Conservation (phyloP, 805 yeast genomes). For the Saccharomycopsis sp. region DNA sequence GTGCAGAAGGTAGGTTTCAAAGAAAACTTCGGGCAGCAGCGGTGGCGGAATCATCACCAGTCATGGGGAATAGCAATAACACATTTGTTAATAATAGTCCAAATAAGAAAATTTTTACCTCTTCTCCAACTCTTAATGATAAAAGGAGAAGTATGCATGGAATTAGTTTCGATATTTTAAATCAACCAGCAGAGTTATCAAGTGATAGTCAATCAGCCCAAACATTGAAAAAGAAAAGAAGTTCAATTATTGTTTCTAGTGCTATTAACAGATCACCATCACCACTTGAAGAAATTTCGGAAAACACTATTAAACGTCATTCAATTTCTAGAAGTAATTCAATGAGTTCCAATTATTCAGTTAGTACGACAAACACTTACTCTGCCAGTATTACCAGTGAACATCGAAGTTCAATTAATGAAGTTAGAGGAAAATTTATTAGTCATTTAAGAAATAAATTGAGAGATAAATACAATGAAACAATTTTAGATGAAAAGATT, state of each 20-base stretch:
- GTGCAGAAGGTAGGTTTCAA: neutral
- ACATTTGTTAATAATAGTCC: neutral
- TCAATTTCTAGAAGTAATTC: constrained; percentile 11
- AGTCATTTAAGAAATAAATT: constrained; percentile 5
- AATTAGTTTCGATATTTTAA: constrained; percentile 6
- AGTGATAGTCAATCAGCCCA: neutral
- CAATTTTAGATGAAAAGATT: constrained; percentile 1
- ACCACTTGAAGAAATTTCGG: neutral
- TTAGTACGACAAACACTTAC: constrained; percentile 8
- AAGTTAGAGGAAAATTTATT: constrained; percentile 3
- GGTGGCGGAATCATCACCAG: neutral
- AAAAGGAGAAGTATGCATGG: constrained; percentile 13
- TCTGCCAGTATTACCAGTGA: constrained; percentile 1
- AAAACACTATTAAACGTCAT: neutral
- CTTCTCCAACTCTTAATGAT: neutral
- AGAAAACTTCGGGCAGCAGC: neutral
- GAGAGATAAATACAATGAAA: constrained; percentile 1
- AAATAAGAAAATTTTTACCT: neutral
- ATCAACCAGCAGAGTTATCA: neutral
- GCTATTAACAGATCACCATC: neutral
- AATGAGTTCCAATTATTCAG: constrained; percentile 4
- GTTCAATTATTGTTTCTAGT: neutral
- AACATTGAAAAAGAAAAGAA: neutral
- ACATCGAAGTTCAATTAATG: neutral
- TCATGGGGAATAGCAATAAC: neutral